phyloP scores from a whole-genome alignment of 768 basidiomycete genomes.

The Basidioascus undulatus region DNA sequence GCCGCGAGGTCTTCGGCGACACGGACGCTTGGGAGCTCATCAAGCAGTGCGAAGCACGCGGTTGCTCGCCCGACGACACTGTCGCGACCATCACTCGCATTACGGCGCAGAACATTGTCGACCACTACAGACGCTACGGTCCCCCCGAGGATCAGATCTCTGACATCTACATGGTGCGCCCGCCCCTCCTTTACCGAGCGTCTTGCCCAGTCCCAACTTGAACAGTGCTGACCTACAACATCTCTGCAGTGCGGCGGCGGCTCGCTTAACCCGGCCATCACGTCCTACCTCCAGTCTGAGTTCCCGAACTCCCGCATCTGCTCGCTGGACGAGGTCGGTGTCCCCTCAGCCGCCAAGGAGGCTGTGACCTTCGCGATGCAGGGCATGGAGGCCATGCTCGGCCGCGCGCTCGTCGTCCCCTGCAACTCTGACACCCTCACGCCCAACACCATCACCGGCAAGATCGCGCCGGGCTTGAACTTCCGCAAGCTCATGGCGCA shows the following conservation, averaged over 20 bases:
- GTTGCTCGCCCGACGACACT: conserved; percentile 8
- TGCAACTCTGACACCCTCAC: not conserved
- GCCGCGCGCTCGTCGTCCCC: conserved; percentile 1
- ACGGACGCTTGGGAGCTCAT: conserved; percentile 9
- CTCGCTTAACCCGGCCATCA: too few species aligned
- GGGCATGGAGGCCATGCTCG: conserved; percentile 12
- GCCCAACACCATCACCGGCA: not conserved
- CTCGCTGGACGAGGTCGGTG: conserved; percentile 10
- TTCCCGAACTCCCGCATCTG: conserved; percentile 9
- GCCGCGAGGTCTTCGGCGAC: conserved; percentile 10
- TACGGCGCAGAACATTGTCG: conserved; percentile 11
- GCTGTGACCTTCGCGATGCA: conserved; percentile 13
- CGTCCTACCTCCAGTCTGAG: conserved; percentile 1
- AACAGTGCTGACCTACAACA: too few species aligned
- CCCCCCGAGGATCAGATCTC: conserved; percentile 11
- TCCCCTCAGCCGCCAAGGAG: conserved; percentile 11
- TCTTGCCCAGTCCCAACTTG: too few species aligned
- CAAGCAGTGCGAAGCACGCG: not conserved
- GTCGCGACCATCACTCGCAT: conserved; percentile 12
- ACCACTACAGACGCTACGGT: conserved; percentile 12
- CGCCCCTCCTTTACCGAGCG: conserved; percentile 12
- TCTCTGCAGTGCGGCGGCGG: too few species aligned
- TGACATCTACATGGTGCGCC: conserved; percentile 14
- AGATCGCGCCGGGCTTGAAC: not conserved
- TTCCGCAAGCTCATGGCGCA: not conserved